Base-by-base conservation (phyloP, 345 rosid species). In the Salix dunnii region DNA sequence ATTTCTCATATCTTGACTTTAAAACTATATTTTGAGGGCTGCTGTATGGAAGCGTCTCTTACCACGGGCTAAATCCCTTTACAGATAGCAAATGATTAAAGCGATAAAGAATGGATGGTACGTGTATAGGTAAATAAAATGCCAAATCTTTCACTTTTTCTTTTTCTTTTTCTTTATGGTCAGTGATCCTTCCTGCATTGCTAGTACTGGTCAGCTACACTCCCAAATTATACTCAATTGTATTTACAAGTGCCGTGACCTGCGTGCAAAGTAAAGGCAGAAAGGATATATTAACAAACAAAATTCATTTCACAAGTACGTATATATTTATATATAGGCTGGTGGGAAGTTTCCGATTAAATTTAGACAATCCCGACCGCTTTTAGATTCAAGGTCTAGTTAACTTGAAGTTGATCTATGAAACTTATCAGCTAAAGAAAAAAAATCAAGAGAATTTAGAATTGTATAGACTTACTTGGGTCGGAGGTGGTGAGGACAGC, bases 401-500 rank as follows among this genome's bases (percentile, higher is more conserved):
- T 12, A 16, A 38, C 9, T 12, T 58, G 67, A 16, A 0, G 46
- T 11, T 42, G 46, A 11, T 42, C 46, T 2, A 3, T 2, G 46
- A 12, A 12, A 42, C 13, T 42, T 42, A 11, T 42, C 46, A 42
- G 46, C 3, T 42, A 42, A 42, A 42, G 14, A 42, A 42, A 42
- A 40, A 42, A 11, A 42, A 42, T 2, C 10, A 42, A 11, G 46
- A 42, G 46, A 42, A 42, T 10, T 42, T 12, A 42, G 12, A 42
- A 11, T 40, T 10, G 11, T 10, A 40, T 40, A 42, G 46, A 63
- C 89, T 87, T 84, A 90, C 94, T 87, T 55, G 94, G 94, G 72
- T 90, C 75, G 27, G n/a, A 10, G 25, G 79, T 23, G 31, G 87
- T 83, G 35, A 92, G 35, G 11, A 80, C 65, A 31, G 89, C 94